Base-by-base conservation (phyloP, 228 moss, liverwort and hornwort species). In the Sphagnum magellanicum region DNA sequence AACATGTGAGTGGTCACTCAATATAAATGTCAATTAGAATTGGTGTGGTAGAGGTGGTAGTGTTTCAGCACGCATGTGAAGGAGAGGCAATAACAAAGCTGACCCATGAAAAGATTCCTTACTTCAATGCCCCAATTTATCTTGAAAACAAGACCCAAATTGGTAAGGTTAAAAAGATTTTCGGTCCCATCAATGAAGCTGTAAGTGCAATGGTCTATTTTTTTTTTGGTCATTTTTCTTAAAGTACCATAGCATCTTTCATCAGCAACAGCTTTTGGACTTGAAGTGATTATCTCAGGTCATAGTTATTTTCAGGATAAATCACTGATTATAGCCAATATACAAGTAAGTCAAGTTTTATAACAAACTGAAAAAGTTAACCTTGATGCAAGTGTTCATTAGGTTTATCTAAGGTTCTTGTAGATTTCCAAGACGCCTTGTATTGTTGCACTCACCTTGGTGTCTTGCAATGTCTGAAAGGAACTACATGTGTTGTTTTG, bases 141-240 rank as follows among this genome's bases (percentile, higher is more conserved):
- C 81, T 94, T 69, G 88, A 92, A 67, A 98, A 93, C 51, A 98
- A 98, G 76, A 90, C 85, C 8, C 97, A 92, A 78, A 73, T 93
- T 60, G 97, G 97, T 60, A 98, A 98, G 77, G 97, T 98, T 10
- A 94, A 98, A 72, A 94, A 98, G 76, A 98, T 98, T 15, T 98
- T 98, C 59, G 97, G 97, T 6, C 90, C 97, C 0, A 94, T 98
- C 72, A 98, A 98, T 73, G 97, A 98, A 48, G 88, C 97, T 68
- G 96, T 97, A 74, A 84, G 92, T 84, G 13, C 52, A 53, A 14
- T 63, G 51, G 55, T 8, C 55, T 8, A 1, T 12, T 7, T 55
- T 55, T 55, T 55, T 12, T n/a, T n/a, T n/a, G 1, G 9, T 8
- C 55, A 55, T 55, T 8, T 55, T 2, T 55, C 55, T 12, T 12